These are phyloP conservation scores for Agaricus blazei DNA, from an alignment of 768 basidiomycete species.

Conservation along the genomic window DNA sequence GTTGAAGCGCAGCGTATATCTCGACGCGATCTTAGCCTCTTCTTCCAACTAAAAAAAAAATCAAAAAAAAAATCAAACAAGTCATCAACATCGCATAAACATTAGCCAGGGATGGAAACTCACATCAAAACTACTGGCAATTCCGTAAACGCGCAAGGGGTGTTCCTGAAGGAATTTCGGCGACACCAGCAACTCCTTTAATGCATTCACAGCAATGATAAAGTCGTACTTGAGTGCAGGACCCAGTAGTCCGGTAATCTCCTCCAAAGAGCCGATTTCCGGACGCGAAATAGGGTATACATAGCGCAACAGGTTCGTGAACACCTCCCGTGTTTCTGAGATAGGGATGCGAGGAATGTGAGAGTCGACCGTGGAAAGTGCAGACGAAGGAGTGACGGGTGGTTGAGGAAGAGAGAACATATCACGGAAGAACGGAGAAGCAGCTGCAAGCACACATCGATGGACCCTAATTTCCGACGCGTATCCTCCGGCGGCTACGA, in stretches of 20 bases:
- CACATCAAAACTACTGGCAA: slow-evolving; percentile 56
- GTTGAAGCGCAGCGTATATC: slow-evolving; percentile 46
- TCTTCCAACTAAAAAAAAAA: slow-evolving; percentile 36
- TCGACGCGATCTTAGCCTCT: slow-evolving; percentile 59
- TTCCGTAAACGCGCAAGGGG: slow-evolving; percentile 66
- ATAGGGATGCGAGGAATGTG: slow-evolving; percentile 48
- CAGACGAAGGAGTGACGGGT: slow-evolving; percentile 28
- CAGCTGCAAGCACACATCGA: slow-evolving; percentile 53
- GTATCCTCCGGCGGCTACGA: slow-evolving; percentile 34
- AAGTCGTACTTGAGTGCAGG: slow-evolving; percentile 67
- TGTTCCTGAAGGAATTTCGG: slow-evolving; percentile 41
- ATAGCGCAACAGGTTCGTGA: slow-evolving; percentile 52
- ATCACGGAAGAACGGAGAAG: slow-evolving; percentile 64
- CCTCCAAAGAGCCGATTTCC: slow-evolving; percentile 43
- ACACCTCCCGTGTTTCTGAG: slow-evolving; percentile 38
- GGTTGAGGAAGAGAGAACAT: slow-evolving; percentile 67
- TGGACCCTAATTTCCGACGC: slow-evolving; percentile 56
- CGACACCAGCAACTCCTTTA: slow-evolving; percentile 50
- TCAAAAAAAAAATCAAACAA: neutral
- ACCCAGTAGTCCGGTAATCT: slow-evolving; percentile 42
- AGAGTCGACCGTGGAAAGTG: slow-evolving; percentile 19
- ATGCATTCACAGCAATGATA: slow-evolving; percentile 32
- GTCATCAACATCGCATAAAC: neutral
- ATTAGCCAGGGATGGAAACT: neutral
- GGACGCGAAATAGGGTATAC: slow-evolving; percentile 62